A percentile compares a stretch with the other conserved stretches of the same genome.
phyloP scores from a whole-genome alignment of 1,284 basidiomycete genomes.

The Inonotus hispidus region DNA sequence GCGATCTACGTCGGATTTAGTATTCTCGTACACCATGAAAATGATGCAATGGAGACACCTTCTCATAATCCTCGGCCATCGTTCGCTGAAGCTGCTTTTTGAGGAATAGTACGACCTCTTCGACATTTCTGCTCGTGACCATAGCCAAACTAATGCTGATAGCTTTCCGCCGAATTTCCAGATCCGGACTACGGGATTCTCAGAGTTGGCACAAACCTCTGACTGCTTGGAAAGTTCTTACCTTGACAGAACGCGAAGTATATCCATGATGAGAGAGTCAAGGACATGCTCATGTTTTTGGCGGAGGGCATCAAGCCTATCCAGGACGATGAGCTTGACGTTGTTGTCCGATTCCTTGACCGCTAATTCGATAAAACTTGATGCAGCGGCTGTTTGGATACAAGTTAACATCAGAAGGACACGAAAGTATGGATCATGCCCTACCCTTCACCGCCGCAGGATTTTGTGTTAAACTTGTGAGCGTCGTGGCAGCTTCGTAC shows the following conservation, averaged over 20 bases:
- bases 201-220: background rate
- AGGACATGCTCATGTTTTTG: slow-evolving; percentile 88
- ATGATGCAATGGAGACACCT: slow-evolving; percentile 40
- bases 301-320: slow-evolving; percentile 83
- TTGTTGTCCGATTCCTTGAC: slow-evolving; percentile 99
- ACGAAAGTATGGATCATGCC: slow-evolving; percentile 12
- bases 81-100: slow-evolving; percentile 98
- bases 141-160: slow-evolving; percentile 89
- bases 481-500: slow-evolving; percentile 95
- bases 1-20: slow-evolving; percentile 52
- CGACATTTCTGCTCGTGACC: slow-evolving; percentile 95
- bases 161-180: slow-evolving; percentile 95
- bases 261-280: slow-evolving; percentile 93
- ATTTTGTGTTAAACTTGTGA: slow-evolving; percentile 94
- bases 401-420: too few relatives aligned
- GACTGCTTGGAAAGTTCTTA: slow-evolving; percentile 24
- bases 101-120: slow-evolving; percentile 93
- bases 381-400: slow-evolving; percentile 69
- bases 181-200: slow-evolving; percentile 67
- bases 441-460: slow-evolving; percentile 92
- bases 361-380: slow-evolving; percentile 85
- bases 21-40: background rate
- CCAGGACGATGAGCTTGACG: slow-evolving; percentile 97
- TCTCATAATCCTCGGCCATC: slow-evolving; percentile 81
- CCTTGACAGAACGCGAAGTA: slow-evolving; percentile 87